Base-by-base conservation (phyloP, 2,329 filamentous ascomycete species). In the Aphanoascus verrucosus region DNA sequence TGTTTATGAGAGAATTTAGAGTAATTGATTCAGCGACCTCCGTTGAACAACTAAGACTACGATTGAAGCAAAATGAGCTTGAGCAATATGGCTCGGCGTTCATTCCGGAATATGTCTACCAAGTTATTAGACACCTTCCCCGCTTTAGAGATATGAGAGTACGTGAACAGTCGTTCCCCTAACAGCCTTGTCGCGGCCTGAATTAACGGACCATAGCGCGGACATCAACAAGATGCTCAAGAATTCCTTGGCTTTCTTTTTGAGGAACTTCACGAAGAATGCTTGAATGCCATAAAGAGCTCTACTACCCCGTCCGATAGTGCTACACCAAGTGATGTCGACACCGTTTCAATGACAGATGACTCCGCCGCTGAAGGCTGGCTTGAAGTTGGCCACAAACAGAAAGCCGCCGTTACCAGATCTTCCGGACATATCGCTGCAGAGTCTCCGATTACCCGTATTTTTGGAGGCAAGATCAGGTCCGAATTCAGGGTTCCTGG, bases 171-270 rank as follows among this genome's bases (percentile, higher is more conserved):
- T 46, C 23, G 11, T 38, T 40, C 48, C 31, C 42, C 19, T 11
- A 28, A 8, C 11, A 19, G 23, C 41, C 46, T 12, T n/a, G 35
- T 47, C 19, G 35, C 17, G 9, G 9, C n/a, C 35, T 42, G 19
- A 32, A 15, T 61, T 69, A 58, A 70, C 53, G 49, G 31, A 49
- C 49, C 56, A 41, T 59, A 89, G 84, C 86, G 89, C 56, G 93
- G 93, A 14, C 91, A 96, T 62, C 93, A 98, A 67, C 91, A 98
- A 74, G 93, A 98, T 72, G 93, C 93, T 1, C 89, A 98, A 65
- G 93, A 98, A 65, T 98, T 98, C 61, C 75, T 98, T 20, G 91
- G 90, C 0, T 94, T 97, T 67, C 75, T 98, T 34, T 77, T 98
- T 3, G 90, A 95, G 64, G 88, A 88, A 46, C 80, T 98, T 34